Base-by-base conservation (phyloP, 2,329 filamentous ascomycete genomes). In the Phialophora tarda region DNA sequence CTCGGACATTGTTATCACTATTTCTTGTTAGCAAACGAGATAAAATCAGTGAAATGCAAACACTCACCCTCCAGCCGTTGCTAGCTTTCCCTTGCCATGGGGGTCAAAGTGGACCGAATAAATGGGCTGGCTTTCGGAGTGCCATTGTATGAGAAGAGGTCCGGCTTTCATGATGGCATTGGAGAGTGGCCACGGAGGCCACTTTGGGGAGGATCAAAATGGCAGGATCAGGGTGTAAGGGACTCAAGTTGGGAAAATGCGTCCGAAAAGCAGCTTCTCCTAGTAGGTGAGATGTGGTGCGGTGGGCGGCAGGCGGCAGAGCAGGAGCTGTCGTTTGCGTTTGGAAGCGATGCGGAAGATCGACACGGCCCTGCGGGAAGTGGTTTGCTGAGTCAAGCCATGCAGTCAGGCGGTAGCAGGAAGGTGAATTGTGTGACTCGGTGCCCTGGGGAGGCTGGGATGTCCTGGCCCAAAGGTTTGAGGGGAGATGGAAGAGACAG, bases 101-200 rank as follows among this genome's bases (percentile, higher is more conserved):
- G 92, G 92, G 78, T 99, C 94, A 78, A 98, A 99, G 79, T 98
- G 94, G 73, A 93, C 92, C 51, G 94, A 97, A 82, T 98, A 99
- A 78, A 99, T 93, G 66, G 95, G 95, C 74, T 92, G 89, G 81
- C 96, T 97, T 77, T 97, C 92, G 79, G 97, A 92, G 81, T 99
- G 96, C 95, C 95, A 99, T 84, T 96, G 92, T 82, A 99, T 94
- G 77, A 98, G 94, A 73, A 99, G 86, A 74, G 95, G 94, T 76
- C 92, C 90, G 77, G 93, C 93, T 86, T 96, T 98, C 95, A 99
- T 99, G 77, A 79, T 71, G 64, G 63, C 61, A 66, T 70, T 58
- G 47, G 63, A 51, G 61, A 68, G 47, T 53, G 68, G 65, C 68
- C 65, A 51, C 24, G 38, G 11, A 64, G 65, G 65, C 65, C 65